Evolutionary conservation across 75 land plant species (phyloP), one percentile per base, ranked within the genome.

Genomic region (Pseudotsuga menziesii): DNA sequence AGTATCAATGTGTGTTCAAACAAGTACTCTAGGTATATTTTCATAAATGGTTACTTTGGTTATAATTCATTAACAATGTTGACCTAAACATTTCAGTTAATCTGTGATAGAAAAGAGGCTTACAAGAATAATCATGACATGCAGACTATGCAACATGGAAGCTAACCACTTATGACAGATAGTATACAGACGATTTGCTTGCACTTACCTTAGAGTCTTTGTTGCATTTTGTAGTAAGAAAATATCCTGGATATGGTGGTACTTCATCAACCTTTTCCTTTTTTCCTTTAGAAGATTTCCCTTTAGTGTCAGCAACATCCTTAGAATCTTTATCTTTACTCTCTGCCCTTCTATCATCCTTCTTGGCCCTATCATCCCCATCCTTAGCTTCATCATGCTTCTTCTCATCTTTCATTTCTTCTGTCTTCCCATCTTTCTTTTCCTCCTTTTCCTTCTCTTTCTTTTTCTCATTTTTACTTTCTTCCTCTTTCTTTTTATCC

Each of bases 171-270:
- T 0, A 29, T 29, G 32, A 29, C 32, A 29, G 32, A 1, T 44
- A 44, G 48, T 6, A 48, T 8, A 73, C 58, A 15, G 23, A 57
- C 16, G 55, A 20, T 75, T 56, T n/a, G 57, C 15, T 76, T 29
- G 29, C 19, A 76, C 83, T 36, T 85, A 94, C 98, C 84, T 91
- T 94, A 11, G 90, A 80, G 25, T 78, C 83, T 75, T 92, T 92
- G 83, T 59, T 79, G 54, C 83, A 71, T 76, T 84, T 91, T 15
- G 90, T 91, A 58, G 84, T 85, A 57, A 97, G 76, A 79, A 97
- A 78, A 70, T 92, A 81, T n/a, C 99, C 98, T 76, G 96, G 96
- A 58, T 86, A 79, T 25, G 79, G 75, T 25, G 91, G 92, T 75
- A 85, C 87, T 57, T 89, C 96, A 57, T 92, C 89, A 27, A 72